A percentile compares a stretch with the other conserved stretches of the same genome.
These are phyloP conservation scores for Kluyveromyces dobzhanskii DNA, from an alignment of 805 yeast genomes.

Conservation along the genomic window DNA sequence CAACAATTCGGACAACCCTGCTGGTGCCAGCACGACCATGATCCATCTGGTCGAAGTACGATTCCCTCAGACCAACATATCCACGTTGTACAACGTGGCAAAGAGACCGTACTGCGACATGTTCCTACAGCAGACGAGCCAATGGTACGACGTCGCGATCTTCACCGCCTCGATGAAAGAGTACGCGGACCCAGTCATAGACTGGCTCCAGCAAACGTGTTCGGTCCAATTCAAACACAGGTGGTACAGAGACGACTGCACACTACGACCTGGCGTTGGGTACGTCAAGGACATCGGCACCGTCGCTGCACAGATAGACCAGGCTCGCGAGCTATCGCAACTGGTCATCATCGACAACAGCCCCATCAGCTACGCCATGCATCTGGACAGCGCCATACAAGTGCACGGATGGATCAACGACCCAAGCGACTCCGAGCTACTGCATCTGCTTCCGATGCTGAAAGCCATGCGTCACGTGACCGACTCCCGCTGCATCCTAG, in stretches of 20 bases:
- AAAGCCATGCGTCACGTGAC: slow-evolving; percentile 56
- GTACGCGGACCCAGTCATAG: slow-evolving; percentile 95
- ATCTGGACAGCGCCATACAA: slow-evolving; percentile 81
- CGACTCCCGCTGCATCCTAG: slow-evolving; percentile 73
- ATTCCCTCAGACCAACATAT: slow-evolving; percentile 45
- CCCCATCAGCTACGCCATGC: slow-evolving; percentile 78
- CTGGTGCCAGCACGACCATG: slow-evolving; percentile 19
- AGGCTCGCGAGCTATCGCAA: slow-evolving; percentile 32
- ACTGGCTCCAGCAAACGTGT: slow-evolving; percentile 67
- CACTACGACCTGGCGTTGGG: slow-evolving; percentile 68
- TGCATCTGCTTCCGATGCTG: slow-evolving; percentile 69
- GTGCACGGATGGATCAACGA: slow-evolving; percentile 98
- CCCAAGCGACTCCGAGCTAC: slow-evolving; percentile 78
- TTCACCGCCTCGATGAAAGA: slow-evolving; percentile 93
- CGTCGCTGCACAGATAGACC: slow-evolving; percentile 3
- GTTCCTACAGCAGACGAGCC: slow-evolving; percentile 66
- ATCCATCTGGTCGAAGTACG: slow-evolving; percentile 78
- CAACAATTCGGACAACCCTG: not conserved
- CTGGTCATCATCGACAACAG: slow-evolving; percentile 82
- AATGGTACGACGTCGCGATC: slow-evolving; percentile 83
- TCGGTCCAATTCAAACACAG: slow-evolving; percentile 48
- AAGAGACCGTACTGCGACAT: slow-evolving; percentile 88
- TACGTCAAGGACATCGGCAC: slow-evolving; percentile 63
- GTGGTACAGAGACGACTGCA: slow-evolving; percentile 74
- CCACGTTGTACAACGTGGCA: slow-evolving; percentile 81